Evolutionary conservation across 129 eudicot genomes (phyloP).

Genomic region (Flaveria robusta): DNA sequence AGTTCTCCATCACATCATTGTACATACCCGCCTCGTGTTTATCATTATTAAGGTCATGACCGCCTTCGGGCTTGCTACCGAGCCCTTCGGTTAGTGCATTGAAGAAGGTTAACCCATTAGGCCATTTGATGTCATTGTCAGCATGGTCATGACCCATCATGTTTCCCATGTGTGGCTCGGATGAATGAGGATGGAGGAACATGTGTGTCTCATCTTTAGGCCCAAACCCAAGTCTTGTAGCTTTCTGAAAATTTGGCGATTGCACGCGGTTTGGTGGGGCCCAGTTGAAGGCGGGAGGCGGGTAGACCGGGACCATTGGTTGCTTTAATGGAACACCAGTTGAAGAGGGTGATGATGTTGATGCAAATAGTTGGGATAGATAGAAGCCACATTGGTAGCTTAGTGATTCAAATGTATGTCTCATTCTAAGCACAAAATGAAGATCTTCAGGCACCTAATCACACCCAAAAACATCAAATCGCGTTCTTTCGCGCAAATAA

Average conservation of each 20-base stretch:
- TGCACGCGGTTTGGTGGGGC: slow-evolving; percentile 46
- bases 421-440: slow-evolving; percentile 96
- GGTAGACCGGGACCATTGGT: slow-evolving; percentile 50
- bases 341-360: slow-evolving; percentile 57
- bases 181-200: slow-evolving; percentile 82
- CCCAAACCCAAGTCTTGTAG: slow-evolving; percentile 52
- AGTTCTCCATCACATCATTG: slow-evolving; percentile 86
- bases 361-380: slow-evolving; percentile 85
- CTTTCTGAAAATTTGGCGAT: slow-evolving; percentile 58
- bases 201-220: slow-evolving; percentile 81
- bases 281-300: slow-evolving; percentile 80
- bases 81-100: slow-evolving; percentile 74
- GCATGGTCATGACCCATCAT: slow-evolving; percentile 56
- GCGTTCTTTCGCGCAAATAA: neutral
- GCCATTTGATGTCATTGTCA: slow-evolving; percentile 92
- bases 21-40: slow-evolving; percentile 71
- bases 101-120: slow-evolving; percentile 77
- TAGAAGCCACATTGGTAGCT: slow-evolving; percentile 94
- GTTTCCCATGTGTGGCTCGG: slow-evolving; percentile 69
- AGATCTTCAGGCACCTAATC: slow-evolving; percentile 92
- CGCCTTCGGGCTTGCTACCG: slow-evolving; percentile 49
- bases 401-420: slow-evolving; percentile 87
- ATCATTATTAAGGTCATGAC: slow-evolving; percentile 40
- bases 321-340: slow-evolving; percentile 57
- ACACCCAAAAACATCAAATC: neutral